Conservation (phyloP, 164 flowering plant species). For the Akebia trifoliata region DNA sequence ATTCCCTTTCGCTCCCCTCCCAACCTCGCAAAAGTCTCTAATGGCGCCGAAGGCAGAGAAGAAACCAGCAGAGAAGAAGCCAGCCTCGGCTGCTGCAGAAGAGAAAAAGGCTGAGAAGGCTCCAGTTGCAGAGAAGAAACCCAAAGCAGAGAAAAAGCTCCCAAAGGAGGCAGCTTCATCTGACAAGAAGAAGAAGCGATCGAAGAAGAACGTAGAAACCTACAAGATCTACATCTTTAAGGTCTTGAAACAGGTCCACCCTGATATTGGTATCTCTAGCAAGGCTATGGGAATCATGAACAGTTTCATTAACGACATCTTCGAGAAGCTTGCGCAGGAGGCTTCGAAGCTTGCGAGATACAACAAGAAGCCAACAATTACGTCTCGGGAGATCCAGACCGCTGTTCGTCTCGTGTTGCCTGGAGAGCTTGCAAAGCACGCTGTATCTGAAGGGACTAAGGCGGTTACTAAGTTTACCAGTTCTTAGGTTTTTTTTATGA, state of each 20-base stretch:
- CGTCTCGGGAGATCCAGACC: slow-evolving; percentile 44
- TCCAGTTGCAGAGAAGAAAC: slow-evolving; percentile 26
- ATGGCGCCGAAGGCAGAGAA: slow-evolving; percentile 38
- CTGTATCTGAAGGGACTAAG: slow-evolving; percentile 42
- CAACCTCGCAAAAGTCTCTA: not conserved
- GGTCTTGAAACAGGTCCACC: slow-evolving; percentile 31
- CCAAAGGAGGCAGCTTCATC: slow-evolving; percentile 16
- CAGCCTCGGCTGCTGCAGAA: slow-evolving; percentile 13
- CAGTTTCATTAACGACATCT: slow-evolving; percentile 39
- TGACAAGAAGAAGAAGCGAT: slow-evolving; percentile 36
- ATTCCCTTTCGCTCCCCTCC: not conserved
- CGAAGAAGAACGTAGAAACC: slow-evolving; percentile 29
- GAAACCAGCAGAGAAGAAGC: slow-evolving; percentile 29
- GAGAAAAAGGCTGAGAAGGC: slow-evolving; percentile 27
- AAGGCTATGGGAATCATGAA: slow-evolving; percentile 51
- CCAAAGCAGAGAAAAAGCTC: slow-evolving; percentile 27
- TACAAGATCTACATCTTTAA: slow-evolving; percentile 33
- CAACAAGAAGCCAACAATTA: slow-evolving; percentile 44
- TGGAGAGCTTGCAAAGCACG: slow-evolving; percentile 41
- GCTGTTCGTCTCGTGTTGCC: slow-evolving; percentile 35
- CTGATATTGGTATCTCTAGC: slow-evolving; percentile 33
- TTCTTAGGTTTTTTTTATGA: slow-evolving; percentile 9
- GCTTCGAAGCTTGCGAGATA: slow-evolving; percentile 35
- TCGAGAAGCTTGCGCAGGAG: slow-evolving; percentile 40
- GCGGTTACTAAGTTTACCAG: slow-evolving; percentile 50